phyloP scores from a whole-genome alignment of 768 basidiomycete genomes.

The Tulasnella sp. region DNA sequence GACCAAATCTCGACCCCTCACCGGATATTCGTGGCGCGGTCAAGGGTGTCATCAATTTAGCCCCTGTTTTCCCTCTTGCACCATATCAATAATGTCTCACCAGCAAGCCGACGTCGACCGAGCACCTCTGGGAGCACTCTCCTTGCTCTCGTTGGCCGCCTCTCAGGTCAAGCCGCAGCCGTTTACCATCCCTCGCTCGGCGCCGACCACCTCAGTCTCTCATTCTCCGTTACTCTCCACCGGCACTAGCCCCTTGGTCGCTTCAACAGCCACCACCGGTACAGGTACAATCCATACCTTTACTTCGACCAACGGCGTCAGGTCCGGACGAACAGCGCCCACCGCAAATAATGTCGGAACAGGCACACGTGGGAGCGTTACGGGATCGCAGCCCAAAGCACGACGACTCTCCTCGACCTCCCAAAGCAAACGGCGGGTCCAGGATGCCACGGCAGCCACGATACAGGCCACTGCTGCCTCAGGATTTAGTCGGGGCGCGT shows the following conservation, averaged over 20 bases:
- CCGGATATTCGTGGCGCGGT: no score
- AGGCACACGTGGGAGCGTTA: constrained; percentile 6
- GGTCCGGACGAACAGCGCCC: not conserved
- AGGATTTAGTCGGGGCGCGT: constrained; percentile 1
- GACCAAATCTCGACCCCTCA: no score
- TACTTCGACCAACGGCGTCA: not conserved
- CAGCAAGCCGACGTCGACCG: constrained; percentile 6
- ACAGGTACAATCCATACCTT: not conserved
- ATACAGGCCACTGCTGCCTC: constrained; percentile 50
- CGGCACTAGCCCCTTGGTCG: not conserved
- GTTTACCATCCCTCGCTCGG: constrained; percentile 13
- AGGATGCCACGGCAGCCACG: constrained; percentile 69
- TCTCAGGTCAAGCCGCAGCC: not conserved
- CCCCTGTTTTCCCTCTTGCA: not conserved
- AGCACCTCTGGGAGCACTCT: constrained; percentile 2
- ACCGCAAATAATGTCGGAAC: not conserved
- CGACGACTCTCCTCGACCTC: constrained; percentile 62
- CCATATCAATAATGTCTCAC: not conserved
- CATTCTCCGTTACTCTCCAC: not conserved
- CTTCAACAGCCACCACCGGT: not conserved
- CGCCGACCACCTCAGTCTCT: constrained; percentile 15
- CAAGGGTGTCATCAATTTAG: no score
- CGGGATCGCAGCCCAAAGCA: constrained; percentile 33
- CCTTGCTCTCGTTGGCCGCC: constrained; percentile 11
- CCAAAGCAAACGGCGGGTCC: constrained; percentile 56